These are phyloP conservation scores for Elsinoe perseae DNA, from an alignment of 2,329 filamentous ascomycete genomes.

Conservation along the genomic window DNA sequence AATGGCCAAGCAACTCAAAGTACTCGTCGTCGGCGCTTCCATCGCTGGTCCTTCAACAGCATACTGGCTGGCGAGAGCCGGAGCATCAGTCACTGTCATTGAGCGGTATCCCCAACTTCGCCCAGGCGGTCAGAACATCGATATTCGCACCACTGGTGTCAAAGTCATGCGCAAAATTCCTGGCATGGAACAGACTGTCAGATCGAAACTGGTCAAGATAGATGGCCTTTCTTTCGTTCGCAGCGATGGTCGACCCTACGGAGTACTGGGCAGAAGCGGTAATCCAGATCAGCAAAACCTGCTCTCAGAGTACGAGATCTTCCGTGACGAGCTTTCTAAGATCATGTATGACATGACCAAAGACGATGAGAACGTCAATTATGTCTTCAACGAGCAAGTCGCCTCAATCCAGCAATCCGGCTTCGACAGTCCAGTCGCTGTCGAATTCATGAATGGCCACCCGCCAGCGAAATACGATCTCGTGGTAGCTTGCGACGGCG, in stretches of 20 bases:
- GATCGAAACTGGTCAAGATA: slow-evolving; percentile 22
- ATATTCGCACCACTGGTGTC: slow-evolving; percentile 31
- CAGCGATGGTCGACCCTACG: slow-evolving; percentile 25
- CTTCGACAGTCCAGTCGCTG: slow-evolving; percentile 30
- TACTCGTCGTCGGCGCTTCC: slow-evolving; percentile 32
- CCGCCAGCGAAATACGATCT: slow-evolving; percentile 38
- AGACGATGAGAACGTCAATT: slow-evolving; percentile 31
- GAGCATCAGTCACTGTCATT: slow-evolving; percentile 31
- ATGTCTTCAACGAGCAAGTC: slow-evolving; percentile 36
- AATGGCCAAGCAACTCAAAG: slow-evolving; percentile 19
- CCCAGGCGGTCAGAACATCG: slow-evolving; percentile 28
- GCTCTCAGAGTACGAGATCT: slow-evolving; percentile 33
- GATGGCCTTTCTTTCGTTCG: slow-evolving; percentile 29
- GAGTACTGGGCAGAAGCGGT: slow-evolving; percentile 27
- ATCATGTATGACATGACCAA: slow-evolving; percentile 34
- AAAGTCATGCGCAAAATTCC: slow-evolving; percentile 31
- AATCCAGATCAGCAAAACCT: slow-evolving; percentile 30
- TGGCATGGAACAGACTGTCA: slow-evolving; percentile 28
- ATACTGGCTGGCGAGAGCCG: slow-evolving; percentile 28
- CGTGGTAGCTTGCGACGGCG: slow-evolving; percentile 44
- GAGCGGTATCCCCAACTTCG: slow-evolving; percentile 31
- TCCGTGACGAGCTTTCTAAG: slow-evolving; percentile 29
- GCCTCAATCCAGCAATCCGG: slow-evolving; percentile 29
- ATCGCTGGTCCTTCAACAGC: slow-evolving; percentile 32
- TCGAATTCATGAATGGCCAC: slow-evolving; percentile 35